Percentiles rank a stretch among this genome's conserved stretches.
These are phyloP conservation scores for Breynia disticha DNA, from an alignment of 441 rosid genomes.

Conservation along the genomic window DNA sequence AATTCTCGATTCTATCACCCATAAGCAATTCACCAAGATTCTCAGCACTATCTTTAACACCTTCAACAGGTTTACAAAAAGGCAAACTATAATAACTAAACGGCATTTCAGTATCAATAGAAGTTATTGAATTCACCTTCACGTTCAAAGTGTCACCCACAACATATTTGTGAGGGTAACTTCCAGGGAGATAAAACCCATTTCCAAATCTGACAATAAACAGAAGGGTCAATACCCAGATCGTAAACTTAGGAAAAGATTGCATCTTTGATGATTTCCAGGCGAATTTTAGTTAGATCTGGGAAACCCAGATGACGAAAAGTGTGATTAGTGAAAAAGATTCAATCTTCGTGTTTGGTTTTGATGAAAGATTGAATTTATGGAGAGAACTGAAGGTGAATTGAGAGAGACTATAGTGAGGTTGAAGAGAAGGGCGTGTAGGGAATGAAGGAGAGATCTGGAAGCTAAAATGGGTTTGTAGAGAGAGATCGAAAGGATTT, in stretches of 20 bases:
- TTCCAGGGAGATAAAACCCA: constrained; percentile 75
- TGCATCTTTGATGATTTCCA: constrained; percentile 25
- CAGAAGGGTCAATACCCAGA: constrained; percentile 38
- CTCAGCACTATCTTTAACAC: constrained; percentile 81
- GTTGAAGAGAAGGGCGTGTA: not conserved
- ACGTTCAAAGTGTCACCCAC: constrained; percentile 49
- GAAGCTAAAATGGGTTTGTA: too few relatives aligned
- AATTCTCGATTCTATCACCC: constrained; percentile 90
- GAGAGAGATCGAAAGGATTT: too few relatives aligned
- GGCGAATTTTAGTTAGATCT: constrained; percentile 36
- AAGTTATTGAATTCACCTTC: constrained; percentile 83
- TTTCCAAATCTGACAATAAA: constrained; percentile 29
- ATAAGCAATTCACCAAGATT: constrained; percentile 75
- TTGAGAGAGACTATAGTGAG: not conserved
- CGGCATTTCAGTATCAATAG: constrained; percentile 77
- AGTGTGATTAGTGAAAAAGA: constrained; percentile 7
- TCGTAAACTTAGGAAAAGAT: constrained; percentile 31
- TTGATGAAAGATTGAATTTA: not conserved
- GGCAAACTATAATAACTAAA: constrained; percentile 75
- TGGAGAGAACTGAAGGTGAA: not conserved
- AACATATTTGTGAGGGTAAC: constrained; percentile 59
- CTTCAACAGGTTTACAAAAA: constrained; percentile 56
- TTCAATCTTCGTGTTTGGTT: not conserved
- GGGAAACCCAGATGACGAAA: constrained; percentile 33
- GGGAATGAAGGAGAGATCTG: not conserved